phyloP scores from a whole-genome alignment of 2,329 filamentous ascomycete genomes.

The Graphilbum ipis-grandicollis region DNA sequence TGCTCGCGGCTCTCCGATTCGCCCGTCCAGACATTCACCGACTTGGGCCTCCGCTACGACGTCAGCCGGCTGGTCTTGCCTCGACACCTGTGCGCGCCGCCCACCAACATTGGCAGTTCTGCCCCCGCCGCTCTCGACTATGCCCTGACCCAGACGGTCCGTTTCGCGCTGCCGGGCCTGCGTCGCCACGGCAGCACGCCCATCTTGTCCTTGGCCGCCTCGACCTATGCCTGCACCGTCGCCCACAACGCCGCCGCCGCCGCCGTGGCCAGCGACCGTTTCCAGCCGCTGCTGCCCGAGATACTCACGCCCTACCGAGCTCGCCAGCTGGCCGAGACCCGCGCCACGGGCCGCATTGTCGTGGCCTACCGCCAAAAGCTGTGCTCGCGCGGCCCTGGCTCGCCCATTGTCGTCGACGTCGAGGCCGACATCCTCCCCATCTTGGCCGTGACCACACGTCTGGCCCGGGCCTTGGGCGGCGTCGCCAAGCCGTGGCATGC shows the following conservation, averaged over 20 bases:
- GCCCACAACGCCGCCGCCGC: background rate
- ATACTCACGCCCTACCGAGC: constrained; percentile 18
- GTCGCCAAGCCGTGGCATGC: constrained; percentile 14
- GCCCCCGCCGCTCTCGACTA: constrained; percentile 19
- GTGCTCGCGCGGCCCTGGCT: background rate
- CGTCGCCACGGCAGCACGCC: constrained; percentile 14
- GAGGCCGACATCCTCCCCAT: constrained; percentile 22
- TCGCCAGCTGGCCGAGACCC: constrained; percentile 19
- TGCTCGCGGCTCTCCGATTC: constrained; percentile 3
- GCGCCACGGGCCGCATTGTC: constrained; percentile 19
- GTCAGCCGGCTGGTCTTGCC: constrained; percentile 11
- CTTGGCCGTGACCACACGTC: constrained; percentile 17
- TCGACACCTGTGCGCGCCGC: constrained; percentile 3
- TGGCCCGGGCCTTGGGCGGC: constrained; percentile 8
- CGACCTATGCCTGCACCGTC: constrained; percentile 17
- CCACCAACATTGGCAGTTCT: background rate
- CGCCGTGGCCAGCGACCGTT: constrained; percentile 17
- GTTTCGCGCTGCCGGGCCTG: constrained; percentile 17
- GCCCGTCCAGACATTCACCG: constrained; percentile 15
- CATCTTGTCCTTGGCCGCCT: constrained; percentile 20
- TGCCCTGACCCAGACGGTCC: constrained; percentile 20
- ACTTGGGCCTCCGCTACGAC: constrained; percentile 21
- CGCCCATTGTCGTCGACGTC: constrained; percentile 16
- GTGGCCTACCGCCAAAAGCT: constrained; percentile 23
- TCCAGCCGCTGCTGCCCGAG: constrained; percentile 21